Percentiles rank a stretch among this genome's conserved stretches.
Evolutionary conservation across 2,329 filamentous ascomycete genomes (phyloP).

Genomic region (Arachnomyces sp.): DNA sequence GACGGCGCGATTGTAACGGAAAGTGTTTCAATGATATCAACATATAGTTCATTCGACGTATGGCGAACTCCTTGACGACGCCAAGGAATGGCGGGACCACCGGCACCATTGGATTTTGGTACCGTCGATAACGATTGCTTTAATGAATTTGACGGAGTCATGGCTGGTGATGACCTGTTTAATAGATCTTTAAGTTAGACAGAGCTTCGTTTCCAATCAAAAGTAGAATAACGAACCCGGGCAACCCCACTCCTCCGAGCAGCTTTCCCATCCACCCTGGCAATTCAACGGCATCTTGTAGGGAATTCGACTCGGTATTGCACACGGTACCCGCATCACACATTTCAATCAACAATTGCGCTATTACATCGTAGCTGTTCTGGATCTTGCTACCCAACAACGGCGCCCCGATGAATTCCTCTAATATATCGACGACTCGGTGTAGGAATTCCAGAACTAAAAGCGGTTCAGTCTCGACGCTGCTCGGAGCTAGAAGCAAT

Average conservation of each 20-base stretch:
- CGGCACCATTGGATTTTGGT: conserved; percentile 22
- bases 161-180: conserved; percentile 34
- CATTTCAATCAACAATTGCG: conserved; percentile 90
- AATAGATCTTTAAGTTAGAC: background rate
- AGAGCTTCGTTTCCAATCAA: background rate
- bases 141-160: conserved; percentile 31
- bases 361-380: conserved; percentile 83
- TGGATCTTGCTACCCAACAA: conserved; percentile 81
- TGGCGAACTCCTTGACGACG: conserved; percentile 85
- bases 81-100: conserved; percentile 66
- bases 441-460: conserved; percentile 91
- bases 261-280: conserved; percentile 85
- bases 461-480: conserved; percentile 78
- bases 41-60: conserved; percentile 94
- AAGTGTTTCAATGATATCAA: conserved; percentile 87
- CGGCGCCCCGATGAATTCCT: conserved; percentile 88
- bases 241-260: conserved; percentile 76
- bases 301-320: conserved; percentile 86
- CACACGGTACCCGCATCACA: conserved; percentile 85
- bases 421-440: conserved; percentile 81
- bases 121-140: conserved; percentile 32
- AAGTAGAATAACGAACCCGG: conserved; percentile 47
- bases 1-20: conserved; percentile 84
- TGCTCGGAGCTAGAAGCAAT: conserved; percentile 76
- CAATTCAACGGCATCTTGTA: conserved; percentile 85